These are phyloP conservation scores for Bryum argenteum DNA, from an alignment of 225 moss, liverwort and hornwort genomes.

Conservation along the genomic window DNA sequence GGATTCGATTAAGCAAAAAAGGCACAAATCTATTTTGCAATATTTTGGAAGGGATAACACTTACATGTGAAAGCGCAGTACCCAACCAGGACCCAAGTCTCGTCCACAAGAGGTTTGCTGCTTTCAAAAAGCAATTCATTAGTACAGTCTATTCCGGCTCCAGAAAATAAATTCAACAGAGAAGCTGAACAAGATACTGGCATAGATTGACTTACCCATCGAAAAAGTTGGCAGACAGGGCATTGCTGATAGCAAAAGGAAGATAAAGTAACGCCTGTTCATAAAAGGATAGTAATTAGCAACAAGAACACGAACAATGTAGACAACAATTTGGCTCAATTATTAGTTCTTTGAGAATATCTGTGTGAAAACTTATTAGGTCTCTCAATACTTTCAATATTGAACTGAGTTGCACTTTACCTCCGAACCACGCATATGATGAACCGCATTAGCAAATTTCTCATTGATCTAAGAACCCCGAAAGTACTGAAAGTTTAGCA, in stretches of 20 bases:
- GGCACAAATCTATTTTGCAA: no score
- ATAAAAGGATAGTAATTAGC: slow-evolving; percentile 15
- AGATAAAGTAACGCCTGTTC: slow-evolving; percentile 70
- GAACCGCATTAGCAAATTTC: slow-evolving; percentile 25
- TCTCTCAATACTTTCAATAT: background rate
- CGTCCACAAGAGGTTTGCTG: slow-evolving; percentile 87
- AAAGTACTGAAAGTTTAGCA: slow-evolving; percentile 20
- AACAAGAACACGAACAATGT: background rate
- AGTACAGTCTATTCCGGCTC: background rate
- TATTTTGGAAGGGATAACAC: background rate
- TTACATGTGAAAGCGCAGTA: slow-evolving; percentile 72
- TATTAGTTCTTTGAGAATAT: background rate
- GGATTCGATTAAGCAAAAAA: no score
- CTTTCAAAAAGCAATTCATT: slow-evolving; percentile 15
- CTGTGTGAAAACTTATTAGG: no score
- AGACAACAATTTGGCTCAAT: background rate
- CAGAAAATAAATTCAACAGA: background rate
- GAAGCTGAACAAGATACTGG: background rate
- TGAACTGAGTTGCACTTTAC: slow-evolving; percentile 22
- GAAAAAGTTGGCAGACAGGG: slow-evolving; percentile 67
- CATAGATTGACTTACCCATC: slow-evolving; percentile 54
- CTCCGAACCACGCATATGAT: slow-evolving; percentile 34
- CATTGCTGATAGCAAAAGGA: slow-evolving; percentile 85
- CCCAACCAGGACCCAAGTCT: slow-evolving; percentile 73
- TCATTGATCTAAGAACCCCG: slow-evolving; percentile 30